These are phyloP conservation scores for Lachancea cidri DNA, from an alignment of 805 yeast species.

Conservation along the genomic window DNA sequence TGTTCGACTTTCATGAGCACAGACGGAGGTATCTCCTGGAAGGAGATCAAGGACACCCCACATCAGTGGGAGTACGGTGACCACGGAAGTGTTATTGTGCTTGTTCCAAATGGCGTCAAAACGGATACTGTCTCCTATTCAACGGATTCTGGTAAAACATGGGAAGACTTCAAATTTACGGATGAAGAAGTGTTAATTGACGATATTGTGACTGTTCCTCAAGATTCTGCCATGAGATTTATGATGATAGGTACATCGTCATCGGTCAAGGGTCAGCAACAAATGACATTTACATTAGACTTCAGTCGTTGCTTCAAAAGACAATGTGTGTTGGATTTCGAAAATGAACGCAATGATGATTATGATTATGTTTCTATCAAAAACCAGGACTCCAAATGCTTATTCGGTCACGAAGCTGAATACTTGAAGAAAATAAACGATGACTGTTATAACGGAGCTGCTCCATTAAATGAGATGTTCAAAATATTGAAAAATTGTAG, in stretches of 20 bases:
- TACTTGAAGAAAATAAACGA: slow-evolving; percentile 56
- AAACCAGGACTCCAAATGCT: slow-evolving; percentile 53
- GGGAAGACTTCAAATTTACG: slow-evolving; percentile 64
- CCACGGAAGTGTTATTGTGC: slow-evolving; percentile 78
- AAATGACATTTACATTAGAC: slow-evolving; percentile 50
- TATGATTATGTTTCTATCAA: slow-evolving; percentile 60
- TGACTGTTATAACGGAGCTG: slow-evolving; percentile 61
- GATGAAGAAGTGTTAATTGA: slow-evolving; percentile 49
- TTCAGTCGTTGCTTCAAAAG: slow-evolving; percentile 47
- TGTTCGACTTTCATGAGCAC: slow-evolving; percentile 69
- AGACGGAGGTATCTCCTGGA: slow-evolving; percentile 94
- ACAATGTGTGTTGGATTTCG: slow-evolving; percentile 49
- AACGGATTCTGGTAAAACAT: slow-evolving; percentile 70
- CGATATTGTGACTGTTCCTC: slow-evolving; percentile 86
- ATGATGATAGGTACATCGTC: slow-evolving; percentile 52
- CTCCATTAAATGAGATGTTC: slow-evolving; percentile 53
- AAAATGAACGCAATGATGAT: slow-evolving; percentile 45
- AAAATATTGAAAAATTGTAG: slow-evolving; percentile 61
- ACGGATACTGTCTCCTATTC: slow-evolving; percentile 64
- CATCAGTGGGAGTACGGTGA: slow-evolving; percentile 96
- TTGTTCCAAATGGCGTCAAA: slow-evolving; percentile 54
- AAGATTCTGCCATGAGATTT: slow-evolving; percentile 82
- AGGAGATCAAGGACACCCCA: slow-evolving; percentile 64
- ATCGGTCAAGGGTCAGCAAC: slow-evolving; percentile 39
- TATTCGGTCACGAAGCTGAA: slow-evolving; percentile 65